A percentile compares a stretch with the other conserved stretches of the same genome.
Conservation (phyloP, 768 basidiomycete species). For the Gloeophyllum trabeum region DNA sequence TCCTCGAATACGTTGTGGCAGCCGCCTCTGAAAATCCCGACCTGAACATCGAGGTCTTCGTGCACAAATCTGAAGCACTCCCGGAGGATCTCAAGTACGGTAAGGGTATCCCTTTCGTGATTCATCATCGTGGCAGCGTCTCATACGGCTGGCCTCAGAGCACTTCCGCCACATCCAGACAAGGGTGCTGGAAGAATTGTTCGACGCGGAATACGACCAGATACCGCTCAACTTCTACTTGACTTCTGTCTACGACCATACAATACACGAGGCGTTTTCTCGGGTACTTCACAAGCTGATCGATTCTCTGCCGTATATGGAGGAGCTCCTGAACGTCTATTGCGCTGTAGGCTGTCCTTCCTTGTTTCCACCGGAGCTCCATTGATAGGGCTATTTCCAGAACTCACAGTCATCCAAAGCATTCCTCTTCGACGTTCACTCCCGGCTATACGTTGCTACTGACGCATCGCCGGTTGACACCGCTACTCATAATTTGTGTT, state of each 20-base stretch:
- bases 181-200: slow-evolving; percentile 71
- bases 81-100: slow-evolving; percentile 88
- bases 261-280: slow-evolving; percentile 87
- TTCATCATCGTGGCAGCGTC: slow-evolving; percentile 5
- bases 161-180: slow-evolving; percentile 88
- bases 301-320: slow-evolving; percentile 75
- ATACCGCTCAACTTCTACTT: slow-evolving; percentile 80
- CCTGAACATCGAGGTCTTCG: slow-evolving; percentile 82
- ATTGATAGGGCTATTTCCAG: slow-evolving; percentile 23
- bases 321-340: slow-evolving; percentile 80
- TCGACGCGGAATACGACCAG: slow-evolving; percentile 72
- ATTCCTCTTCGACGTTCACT: slow-evolving; percentile 81
- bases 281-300: slow-evolving; percentile 81
- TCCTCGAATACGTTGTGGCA: slow-evolving; percentile 72
- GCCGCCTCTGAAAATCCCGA: slow-evolving; percentile 67
- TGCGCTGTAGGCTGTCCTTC: slow-evolving; percentile 41
- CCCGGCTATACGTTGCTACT: slow-evolving; percentile 85
- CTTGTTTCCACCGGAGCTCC: background rate
- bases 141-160: slow-evolving; percentile 37
- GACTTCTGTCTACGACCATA: slow-evolving; percentile 89
- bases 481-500: slow-evolving; percentile 80
- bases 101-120: slow-evolving; percentile 21
- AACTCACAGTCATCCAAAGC: slow-evolving; percentile 91
- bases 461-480: slow-evolving; percentile 88
- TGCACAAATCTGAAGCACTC: slow-evolving; percentile 89